A percentile compares a stretch with the other conserved stretches of the same genome.
Conservation (phyloP, 2,329 filamentous ascomycete species). For the Trichoderma arundinaceum region DNA sequence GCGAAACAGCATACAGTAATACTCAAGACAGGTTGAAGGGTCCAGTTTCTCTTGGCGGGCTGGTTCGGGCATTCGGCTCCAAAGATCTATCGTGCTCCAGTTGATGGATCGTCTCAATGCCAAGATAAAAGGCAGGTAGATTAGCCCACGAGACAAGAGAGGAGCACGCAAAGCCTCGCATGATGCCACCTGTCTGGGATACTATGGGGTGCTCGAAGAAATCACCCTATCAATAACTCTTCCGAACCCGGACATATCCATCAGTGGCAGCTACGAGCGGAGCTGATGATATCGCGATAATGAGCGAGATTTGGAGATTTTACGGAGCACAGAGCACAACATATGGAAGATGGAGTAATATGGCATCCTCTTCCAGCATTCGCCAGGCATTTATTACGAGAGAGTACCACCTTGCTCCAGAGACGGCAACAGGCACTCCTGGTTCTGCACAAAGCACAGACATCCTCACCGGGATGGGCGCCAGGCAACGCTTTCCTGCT, state of each 20-base stretch:
- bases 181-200: slow-evolving; percentile 2
- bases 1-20: not conserved
- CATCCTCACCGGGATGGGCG: not conserved
- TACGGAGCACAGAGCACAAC: slow-evolving; percentile 1
- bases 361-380: not conserved
- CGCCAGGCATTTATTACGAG: not conserved
- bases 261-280: slow-evolving; percentile 4
- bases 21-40: not conserved
- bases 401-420: not conserved
- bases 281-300: slow-evolving; percentile 19
- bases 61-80: not conserved
- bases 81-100: not conserved
- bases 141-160: not conserved
- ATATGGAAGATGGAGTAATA: not conserved
- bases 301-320: slow-evolving; percentile 24
- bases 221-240: slow-evolving; percentile 5
- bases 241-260: not conserved
- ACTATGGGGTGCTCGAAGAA: not conserved
- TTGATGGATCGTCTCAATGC: slow-evolving; percentile 9
- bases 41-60: slow-evolving; percentile 5
- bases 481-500: slow-evolving; percentile 6
- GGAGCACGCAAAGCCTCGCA: slow-evolving; percentile 2
- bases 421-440: not conserved
- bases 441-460: not conserved
- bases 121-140: slow-evolving; percentile 7